Conservation (phyloP, 129 eudicot genomes). For the carrot (Daucus carota) region DNA sequence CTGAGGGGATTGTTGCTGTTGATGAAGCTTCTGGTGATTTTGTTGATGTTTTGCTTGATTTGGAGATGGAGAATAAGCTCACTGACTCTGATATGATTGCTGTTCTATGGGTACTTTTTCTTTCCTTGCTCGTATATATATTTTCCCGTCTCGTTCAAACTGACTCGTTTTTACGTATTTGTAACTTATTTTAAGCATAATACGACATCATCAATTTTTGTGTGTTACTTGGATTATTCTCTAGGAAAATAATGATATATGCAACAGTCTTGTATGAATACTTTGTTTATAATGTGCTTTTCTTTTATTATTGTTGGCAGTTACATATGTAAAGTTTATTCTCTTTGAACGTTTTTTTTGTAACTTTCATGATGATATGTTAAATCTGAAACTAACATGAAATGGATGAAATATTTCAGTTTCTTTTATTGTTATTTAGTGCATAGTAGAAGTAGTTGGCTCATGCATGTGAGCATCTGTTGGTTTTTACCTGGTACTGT, state of each 20-base stretch:
- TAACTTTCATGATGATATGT: neutral
- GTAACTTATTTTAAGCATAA: neutral
- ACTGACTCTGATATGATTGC: constrained; percentile 76
- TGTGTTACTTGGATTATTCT: neutral
- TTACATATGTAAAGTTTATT: neutral
- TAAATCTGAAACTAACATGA: no score
- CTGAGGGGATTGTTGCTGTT: neutral
- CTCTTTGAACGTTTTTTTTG: neutral
- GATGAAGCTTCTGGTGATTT: constrained; percentile 44
- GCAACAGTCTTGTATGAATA: neutral
- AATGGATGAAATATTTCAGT: no score
- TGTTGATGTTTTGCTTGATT: constrained; percentile 85
- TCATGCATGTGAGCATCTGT: neutral
- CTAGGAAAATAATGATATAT: neutral
- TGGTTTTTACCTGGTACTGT: constrained; percentile 10
- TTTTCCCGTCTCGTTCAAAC: no score
- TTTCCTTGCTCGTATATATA: neutral
- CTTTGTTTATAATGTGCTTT: neutral
- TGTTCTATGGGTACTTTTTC: constrained; percentile 67
- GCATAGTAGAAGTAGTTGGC: no score
- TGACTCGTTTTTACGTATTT: neutral
- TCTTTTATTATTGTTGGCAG: neutral
- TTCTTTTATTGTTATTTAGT: no score
- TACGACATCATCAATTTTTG: neutral
- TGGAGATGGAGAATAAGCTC: constrained; percentile 54